These are phyloP conservation scores for Vigna reflexopilosa DNA, from an alignment of 306 rosid genomes.

Conservation along the genomic window DNA sequence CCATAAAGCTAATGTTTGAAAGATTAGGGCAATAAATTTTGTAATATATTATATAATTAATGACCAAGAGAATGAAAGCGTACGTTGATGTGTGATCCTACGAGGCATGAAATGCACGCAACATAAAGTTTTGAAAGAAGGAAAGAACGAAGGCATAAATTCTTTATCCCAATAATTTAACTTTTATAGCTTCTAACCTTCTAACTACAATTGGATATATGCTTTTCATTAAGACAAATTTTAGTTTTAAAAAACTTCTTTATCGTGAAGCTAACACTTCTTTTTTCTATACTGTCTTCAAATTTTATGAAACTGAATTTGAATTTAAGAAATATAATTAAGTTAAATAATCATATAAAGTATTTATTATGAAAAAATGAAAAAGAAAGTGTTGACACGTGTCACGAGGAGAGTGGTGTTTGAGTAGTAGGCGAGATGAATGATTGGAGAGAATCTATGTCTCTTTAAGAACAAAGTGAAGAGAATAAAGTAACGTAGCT, in stretches of 20 bases:
- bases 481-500: slow-evolving; percentile 43
- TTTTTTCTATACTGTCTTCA: too few species aligned
- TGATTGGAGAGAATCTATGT: slow-evolving; percentile 47
- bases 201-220: slow-evolving; percentile 34
- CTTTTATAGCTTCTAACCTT: slow-evolving; percentile 42
- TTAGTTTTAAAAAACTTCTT: too few species aligned
- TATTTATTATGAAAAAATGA: too few species aligned
- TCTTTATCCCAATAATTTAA: slow-evolving; percentile 41
- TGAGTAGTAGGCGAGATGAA: slow-evolving; percentile 30
- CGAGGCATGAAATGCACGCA: slow-evolving; percentile 44
- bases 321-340: too few species aligned
- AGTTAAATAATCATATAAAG: too few species aligned
- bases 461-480: slow-evolving; percentile 37
- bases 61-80: slow-evolving; percentile 39
- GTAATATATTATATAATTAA: neutral
- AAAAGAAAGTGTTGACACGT: slow-evolving; percentile 27
- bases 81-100: neutral
- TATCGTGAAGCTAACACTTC: too few species aligned
- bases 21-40: neutral
- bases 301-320: too few species aligned
- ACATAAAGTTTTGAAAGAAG: slow-evolving; percentile 43
- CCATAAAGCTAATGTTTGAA: slow-evolving; percentile 29
- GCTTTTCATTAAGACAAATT: neutral
- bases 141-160: slow-evolving; percentile 51
- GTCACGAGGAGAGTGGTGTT: slow-evolving; percentile 39